Evolutionary conservation across 768 basidiomycete genomes (phyloP), one percentile per base, ranked within the genome.

Genomic region (Auricularia heimuer): DNA sequence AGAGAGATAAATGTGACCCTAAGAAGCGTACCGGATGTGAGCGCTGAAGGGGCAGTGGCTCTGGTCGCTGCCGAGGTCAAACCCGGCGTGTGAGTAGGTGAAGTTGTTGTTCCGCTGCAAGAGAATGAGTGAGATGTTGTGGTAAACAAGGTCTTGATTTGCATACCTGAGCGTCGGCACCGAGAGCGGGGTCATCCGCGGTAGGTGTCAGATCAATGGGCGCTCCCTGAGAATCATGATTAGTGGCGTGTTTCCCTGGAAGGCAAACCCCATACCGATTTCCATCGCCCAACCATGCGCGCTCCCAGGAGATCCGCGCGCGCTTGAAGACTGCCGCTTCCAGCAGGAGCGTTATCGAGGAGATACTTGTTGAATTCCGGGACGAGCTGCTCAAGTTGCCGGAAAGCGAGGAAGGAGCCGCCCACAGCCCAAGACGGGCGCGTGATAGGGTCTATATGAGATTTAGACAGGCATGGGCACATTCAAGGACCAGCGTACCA

Each of bases 361-460:
- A 65, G 36, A 29, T 33, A 65, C 34, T 61, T 44, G 35, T 65
- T 47, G 60, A 65, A 65, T 34, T 65, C 64, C 3, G 64, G 64
- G 2, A 65, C 64, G 39, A 65, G 64, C 37, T 65, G 64, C 39
- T 65, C 54, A 3, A 65, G 60, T 39, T 65, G 64, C 7, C 64
- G 36, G 64, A 65, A 65, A 39, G 61, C 64, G 36, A 65, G 42
- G 64, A 65, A 65, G 7, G 64, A 65, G 18, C 64, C 64, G 3
- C 54, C 64, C 18, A 36, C 61, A 8, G 60, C 36, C 64, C 64
- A 65, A 3, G 64, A 21, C 2, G 73, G 73, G 72, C 80, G 75
- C 6, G 4, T 8, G 56, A 60, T 18, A 42, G 66, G 14, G 42
- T 58, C 58, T 14, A 68, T 36, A 6, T 8, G 7, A 42, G 67